Percentiles rank a stretch among this genome's conserved stretches.
These are phyloP conservation scores for Cladophialophora bantiana DNA, from an alignment of 2,329 filamentous ascomycete species.

Conservation along the genomic window DNA sequence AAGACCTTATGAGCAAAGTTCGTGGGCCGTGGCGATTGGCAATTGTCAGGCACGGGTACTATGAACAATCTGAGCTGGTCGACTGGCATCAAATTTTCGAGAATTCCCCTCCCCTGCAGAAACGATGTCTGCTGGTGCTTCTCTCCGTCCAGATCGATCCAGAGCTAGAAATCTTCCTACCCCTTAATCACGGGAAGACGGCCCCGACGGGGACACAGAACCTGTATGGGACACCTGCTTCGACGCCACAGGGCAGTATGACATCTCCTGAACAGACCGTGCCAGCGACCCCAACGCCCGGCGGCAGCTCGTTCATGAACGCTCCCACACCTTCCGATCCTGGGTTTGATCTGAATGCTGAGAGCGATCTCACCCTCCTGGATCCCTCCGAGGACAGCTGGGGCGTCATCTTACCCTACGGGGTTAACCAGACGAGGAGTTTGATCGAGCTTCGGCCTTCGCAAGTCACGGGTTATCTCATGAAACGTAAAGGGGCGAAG, in stretches of 20 bases:
- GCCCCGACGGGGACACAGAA: constrained; percentile 22
- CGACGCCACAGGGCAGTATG: constrained; percentile 39
- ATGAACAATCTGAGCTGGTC: constrained; percentile 60
- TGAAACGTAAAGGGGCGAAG: constrained; percentile 53
- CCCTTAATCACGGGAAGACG: constrained; percentile 8
- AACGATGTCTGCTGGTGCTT: constrained; percentile 30
- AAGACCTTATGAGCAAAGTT: constrained; percentile 60
- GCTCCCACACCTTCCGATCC: constrained; percentile 40
- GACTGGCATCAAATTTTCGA: constrained; percentile 38
- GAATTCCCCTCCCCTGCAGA: constrained; percentile 13
- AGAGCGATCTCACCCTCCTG: constrained; percentile 63
- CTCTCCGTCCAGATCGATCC: constrained; percentile 32
- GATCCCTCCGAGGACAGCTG: constrained; percentile 68
- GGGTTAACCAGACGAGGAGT: constrained; percentile 50
- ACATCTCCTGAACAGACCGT: constrained; percentile 52
- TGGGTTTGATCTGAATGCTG: constrained; percentile 42
- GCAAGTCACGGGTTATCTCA: constrained; percentile 55
- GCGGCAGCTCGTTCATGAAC: constrained; percentile 33
- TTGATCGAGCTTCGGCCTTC: constrained; percentile 51
- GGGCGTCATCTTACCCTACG: constrained; percentile 62
- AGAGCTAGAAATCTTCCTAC: constrained; percentile 22
- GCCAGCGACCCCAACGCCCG: constrained; percentile 47
- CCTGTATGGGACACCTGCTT: constrained; percentile 39
- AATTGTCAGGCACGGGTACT: constrained; percentile 59
- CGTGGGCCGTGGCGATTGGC: constrained; percentile 64